Evolutionary conservation across 768 basidiomycete species (phyloP), one percentile per base, ranked within the genome.

Genomic region (Boletus coccyginus): DNA sequence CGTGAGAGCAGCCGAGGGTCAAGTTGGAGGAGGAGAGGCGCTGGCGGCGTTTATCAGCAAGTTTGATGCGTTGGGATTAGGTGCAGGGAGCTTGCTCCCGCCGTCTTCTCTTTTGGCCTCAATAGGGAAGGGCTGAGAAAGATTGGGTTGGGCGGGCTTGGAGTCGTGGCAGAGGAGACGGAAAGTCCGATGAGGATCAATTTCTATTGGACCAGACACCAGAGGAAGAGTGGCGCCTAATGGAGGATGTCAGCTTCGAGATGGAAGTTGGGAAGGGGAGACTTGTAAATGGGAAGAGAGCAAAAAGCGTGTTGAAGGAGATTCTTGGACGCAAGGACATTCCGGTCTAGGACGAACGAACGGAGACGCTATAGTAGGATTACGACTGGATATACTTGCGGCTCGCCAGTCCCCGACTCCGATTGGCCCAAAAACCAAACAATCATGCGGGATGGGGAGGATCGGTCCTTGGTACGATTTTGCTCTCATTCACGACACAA

Each of bases 31-130:
- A 93, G 72, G 81, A 90, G 38, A 84, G 24, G 91, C 89, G 10
- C 77, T 94, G 40, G 82, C 87, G 5, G 81, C 89, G 7, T 94
- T 94, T 63, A 91, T 94, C 43, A 78, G 77, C 69, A 90, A 88
- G 68, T 91, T 93, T 64, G 92, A 93, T 70, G 78, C 89, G 13
- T 71, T 90, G 29, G 87, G 87, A 0, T 66, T 88, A 33, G 77
- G 77, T 0, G 68, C 71, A 12, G 72, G 73, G 14, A 58, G 64
- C 7, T 55, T 70, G 17, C 64, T 77, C 2, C 64, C 74, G 5
- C 70, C 78, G 19, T n/a, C 63, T 29, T 55, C 58, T 16, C 27
- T 27, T 27, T 27, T 5, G 2, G 55, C 12, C n/a, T 14, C 64
- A 27, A 27, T 27, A 27, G 6, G 27, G 27, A 27, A 27, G 27